Evolutionary conservation across 176 grass and related monocot genomes (phyloP).

Genomic region (Zea luxurians): DNA sequence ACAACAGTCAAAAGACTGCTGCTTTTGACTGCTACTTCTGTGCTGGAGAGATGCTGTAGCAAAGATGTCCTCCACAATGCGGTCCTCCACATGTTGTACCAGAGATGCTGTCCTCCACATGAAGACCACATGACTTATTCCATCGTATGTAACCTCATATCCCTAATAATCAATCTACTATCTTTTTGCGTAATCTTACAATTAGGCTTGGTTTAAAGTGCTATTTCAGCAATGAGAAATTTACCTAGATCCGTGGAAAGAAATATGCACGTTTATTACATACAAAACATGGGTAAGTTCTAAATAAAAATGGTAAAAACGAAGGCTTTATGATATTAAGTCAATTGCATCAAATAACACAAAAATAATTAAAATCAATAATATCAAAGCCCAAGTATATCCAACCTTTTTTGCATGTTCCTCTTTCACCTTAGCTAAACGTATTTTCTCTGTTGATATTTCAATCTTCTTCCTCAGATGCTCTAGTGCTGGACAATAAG

Average conservation of each 20-base stretch:
- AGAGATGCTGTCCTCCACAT: too few relatives aligned
- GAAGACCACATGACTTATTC: too few relatives aligned
- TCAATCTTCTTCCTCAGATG: slow-evolving; percentile 92
- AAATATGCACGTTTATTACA: slow-evolving; percentile 8
- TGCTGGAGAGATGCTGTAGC: too few relatives aligned
- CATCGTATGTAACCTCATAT: too few relatives aligned
- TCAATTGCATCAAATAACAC: background rate
- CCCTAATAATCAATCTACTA: too few relatives aligned
- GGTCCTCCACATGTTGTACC: too few relatives aligned
- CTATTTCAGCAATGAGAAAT: slow-evolving; percentile 7
- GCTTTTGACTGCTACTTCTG: too few relatives aligned
- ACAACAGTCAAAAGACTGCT: too few relatives aligned
- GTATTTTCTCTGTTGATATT: slow-evolving; percentile 82
- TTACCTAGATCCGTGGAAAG: slow-evolving; percentile 7
- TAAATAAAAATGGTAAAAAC: slow-evolving; percentile 1
- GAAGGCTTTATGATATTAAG: background rate
- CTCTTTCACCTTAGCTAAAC: slow-evolving; percentile 76
- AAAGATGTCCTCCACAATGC: too few relatives aligned
- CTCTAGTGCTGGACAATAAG: slow-evolving; percentile 66
- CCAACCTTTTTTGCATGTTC: slow-evolving; percentile 83
- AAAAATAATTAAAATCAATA: slow-evolving; percentile 17
- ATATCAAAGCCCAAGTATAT: slow-evolving; percentile 2
- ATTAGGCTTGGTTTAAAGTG: background rate
- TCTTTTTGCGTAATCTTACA: background rate
- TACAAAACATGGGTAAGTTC: background rate